Percentiles rank a stretch among this genome's conserved stretches.
Conservation (phyloP, 371 early-diverging fungal genomes). For the Syncephalastrum monosporum region DNA sequence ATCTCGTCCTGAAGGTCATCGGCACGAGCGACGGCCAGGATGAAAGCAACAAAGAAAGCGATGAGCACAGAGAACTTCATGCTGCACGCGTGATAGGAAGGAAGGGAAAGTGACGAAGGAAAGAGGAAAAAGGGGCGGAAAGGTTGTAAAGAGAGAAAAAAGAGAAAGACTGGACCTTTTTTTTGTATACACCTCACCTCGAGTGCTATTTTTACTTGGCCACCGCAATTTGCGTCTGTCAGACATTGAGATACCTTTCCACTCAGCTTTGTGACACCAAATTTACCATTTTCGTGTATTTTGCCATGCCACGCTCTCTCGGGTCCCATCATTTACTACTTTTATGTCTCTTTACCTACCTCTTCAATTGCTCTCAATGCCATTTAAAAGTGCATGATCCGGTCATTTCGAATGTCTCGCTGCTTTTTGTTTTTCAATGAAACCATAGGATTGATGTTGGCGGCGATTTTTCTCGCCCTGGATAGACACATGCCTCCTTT, state of each 20-base stretch:
- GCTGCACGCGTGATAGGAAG: not conserved
- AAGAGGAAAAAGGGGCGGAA: constrained; percentile 7
- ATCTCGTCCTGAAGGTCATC: constrained; percentile 18
- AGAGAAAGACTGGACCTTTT: not conserved
- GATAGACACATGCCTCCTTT: no score
- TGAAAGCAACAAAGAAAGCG: constrained; percentile 1
- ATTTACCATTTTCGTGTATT: no score
- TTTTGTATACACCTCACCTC: constrained; percentile 3
- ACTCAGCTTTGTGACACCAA: constrained; percentile 11
- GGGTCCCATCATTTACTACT: no score
- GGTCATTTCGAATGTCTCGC: no score
- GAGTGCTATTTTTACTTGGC: constrained; percentile 14
- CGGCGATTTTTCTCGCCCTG: no score
- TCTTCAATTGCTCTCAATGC: no score
- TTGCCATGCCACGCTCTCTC: no score
- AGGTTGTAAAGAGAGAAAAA: constrained; percentile 6
- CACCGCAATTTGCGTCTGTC: constrained; percentile 9
- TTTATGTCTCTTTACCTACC: no score
- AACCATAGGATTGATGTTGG: no score
- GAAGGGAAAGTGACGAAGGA: constrained; percentile 1
- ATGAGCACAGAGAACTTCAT: constrained; percentile 19
- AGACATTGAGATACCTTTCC: constrained; percentile 14
- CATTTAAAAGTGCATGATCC: no score
- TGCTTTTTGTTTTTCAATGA: no score
- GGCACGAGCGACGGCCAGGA: constrained; percentile 14